Base-by-base conservation (phyloP, 2,329 filamentous ascomycete genomes). In the Didymella pomorum region DNA sequence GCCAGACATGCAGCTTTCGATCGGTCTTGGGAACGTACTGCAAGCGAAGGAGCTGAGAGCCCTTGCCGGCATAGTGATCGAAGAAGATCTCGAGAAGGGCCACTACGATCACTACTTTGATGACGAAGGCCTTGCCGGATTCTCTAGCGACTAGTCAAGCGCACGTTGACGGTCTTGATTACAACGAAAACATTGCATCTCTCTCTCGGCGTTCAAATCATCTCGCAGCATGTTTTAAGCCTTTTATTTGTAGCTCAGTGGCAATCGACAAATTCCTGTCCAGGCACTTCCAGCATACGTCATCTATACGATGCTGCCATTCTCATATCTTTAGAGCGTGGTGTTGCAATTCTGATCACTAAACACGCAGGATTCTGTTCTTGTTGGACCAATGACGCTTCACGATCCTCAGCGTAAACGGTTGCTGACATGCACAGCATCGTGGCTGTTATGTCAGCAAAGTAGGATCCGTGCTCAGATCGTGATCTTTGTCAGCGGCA, bases 1-100 rank as follows among this genome's bases (percentile, higher is more conserved):
- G 18, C 55, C 54, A 2, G 68, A 69, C 6, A 42, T 65, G 35
- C 71, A 73, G 45, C 61, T 75, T 2, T 70, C 71, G 12, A 69
- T 74, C 45, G 71, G 72, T 0, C 37, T 75, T 12, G 71, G 71
- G 0, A 67, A 66, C 43, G 29, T 52, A 2, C n/a, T 73, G 31
- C 48, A 60, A 11, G 51, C 54, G 5, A 59, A 41, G 9, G 71
- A 73, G 28, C 37, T 70, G 20, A 63, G 62, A 46, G 59, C 48
- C 5, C 49, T 72, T n/a, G 63, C 64, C 33, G 66, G 65, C 4
- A 67, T 71, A 2, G 51, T 56, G 28, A 48, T 51, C n/a, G 63
- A 68, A 9, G 64, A 69, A 16, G 60, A 65, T 23, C 52, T 56
- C 23, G 56, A 66, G 35, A 54, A 56, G 29, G 62, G 64, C 12